A percentile compares a stretch with the other conserved stretches of the same genome.
Evolutionary conservation across 1,139 yeast genomes (phyloP).

Genomic region (Debaryomyces subglobosus): DNA sequence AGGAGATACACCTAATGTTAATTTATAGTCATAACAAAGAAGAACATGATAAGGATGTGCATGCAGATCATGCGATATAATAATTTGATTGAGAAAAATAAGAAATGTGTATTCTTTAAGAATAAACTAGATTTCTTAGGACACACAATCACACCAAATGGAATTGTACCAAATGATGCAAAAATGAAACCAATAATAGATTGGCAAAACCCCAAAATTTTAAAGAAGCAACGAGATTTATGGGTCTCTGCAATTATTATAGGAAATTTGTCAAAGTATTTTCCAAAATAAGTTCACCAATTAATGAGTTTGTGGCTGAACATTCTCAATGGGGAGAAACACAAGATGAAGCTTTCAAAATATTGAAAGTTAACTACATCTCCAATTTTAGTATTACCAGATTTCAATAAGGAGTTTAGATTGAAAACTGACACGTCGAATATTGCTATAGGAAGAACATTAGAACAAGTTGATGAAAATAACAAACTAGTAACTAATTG

Average conservation of each 20-base stretch:
- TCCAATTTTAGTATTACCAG: no score
- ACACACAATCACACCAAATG: neutral
- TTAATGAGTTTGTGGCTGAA: neutral
- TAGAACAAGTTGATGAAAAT: no score
- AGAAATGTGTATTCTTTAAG: neutral
- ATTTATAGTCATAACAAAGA: slow-evolving; percentile 16
- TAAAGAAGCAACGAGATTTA: neutral
- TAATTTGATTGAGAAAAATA: neutral
- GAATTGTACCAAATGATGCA: neutral
- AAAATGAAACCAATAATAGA: neutral
- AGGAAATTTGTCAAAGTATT: neutral
- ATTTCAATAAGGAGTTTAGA: no score
- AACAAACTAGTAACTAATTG: no score
- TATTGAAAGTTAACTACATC: no score
- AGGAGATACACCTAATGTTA: slow-evolving; percentile 19
- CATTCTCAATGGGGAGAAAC: neutral
- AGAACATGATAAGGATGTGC: slow-evolving; percentile 20
- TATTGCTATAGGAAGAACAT: no score
- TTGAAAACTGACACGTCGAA: no score
- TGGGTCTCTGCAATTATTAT: slow-evolving; percentile 5
- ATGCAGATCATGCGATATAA: slow-evolving; percentile 1
- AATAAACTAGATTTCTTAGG: neutral
- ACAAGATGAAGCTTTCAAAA: neutral
- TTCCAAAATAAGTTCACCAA: neutral
- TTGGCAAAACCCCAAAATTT: neutral